phyloP scores from a whole-genome alignment of 495 filamentous ascomycete genomes.

The Neurospora africana region DNA sequence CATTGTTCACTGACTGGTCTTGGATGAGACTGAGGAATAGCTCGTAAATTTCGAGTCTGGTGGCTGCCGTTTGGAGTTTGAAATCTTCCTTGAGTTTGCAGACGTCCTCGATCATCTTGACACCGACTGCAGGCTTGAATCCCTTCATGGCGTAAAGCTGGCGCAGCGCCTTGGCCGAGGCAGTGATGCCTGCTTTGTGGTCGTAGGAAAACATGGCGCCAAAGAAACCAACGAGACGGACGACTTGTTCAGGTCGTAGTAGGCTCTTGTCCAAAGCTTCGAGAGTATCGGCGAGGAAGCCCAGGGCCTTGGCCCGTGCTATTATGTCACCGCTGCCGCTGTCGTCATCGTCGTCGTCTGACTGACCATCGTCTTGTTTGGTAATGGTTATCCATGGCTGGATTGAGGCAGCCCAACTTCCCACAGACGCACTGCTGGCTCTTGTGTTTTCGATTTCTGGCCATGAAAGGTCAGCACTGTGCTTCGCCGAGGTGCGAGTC shows the following conservation, averaged over 20 bases:
- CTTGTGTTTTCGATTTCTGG: conserved; percentile 33
- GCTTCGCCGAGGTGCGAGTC: neutral
- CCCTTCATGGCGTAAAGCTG: conserved; percentile 32
- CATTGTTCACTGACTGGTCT: conserved; percentile 24
- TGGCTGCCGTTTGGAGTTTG: conserved; percentile 29
- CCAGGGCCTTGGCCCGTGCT: conserved; percentile 31
- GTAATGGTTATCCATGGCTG: conserved; percentile 36
- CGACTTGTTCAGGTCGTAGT: conserved; percentile 32
- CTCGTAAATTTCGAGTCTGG: conserved; percentile 37
- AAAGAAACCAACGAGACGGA: conserved; percentile 36
- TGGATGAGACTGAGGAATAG: conserved; percentile 32
- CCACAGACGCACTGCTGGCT: conserved; percentile 30
- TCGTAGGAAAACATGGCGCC: conserved; percentile 39
- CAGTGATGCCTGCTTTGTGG: conserved; percentile 38
- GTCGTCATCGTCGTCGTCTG: conserved; percentile 11
- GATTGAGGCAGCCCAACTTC: conserved; percentile 39
- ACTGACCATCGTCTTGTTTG: conserved; percentile 9
- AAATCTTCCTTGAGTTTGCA: conserved; percentile 39
- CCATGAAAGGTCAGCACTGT: neutral
- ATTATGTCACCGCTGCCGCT: conserved; percentile 30
- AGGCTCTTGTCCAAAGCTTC: conserved; percentile 26
- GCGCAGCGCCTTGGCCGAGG: conserved; percentile 36
- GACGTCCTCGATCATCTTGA: conserved; percentile 31
- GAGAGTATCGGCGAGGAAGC: conserved; percentile 36
- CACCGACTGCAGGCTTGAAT: conserved; percentile 33